Evolutionary conservation across 768 basidiomycete genomes (phyloP), one percentile per base, ranked within the genome.

Genomic region (Boletus bicolor): DNA sequence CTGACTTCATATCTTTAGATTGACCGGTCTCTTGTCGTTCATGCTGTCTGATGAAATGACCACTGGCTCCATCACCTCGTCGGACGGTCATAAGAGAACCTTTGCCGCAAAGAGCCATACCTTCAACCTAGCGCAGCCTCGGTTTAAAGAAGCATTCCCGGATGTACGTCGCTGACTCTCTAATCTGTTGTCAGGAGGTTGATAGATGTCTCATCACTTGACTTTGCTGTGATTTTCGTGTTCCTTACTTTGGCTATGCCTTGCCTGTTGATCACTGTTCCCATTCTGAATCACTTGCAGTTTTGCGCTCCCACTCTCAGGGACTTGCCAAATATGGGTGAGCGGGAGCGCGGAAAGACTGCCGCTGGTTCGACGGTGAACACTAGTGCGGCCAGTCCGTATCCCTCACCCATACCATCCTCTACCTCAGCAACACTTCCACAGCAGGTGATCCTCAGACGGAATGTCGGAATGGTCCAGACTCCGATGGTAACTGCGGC

Each of bases 11-110:
- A 46, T 57, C 32, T 45, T 56, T 63, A 96, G 93, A 73, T 79
- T 96, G 63, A 98, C 94, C 7, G 97, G 97, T 19, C 79, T 98
- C 19, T 75, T 96, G 46, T 93, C 90, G 5, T 97, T 97, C 76
- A 96, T 96, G 94, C 78, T 95, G 47, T 86, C 90, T 1, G 92
- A 97, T 62, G 94, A 97, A 73, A 93, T 98, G 82, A 98, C 97
- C 0, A 97, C 96, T 0, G 96, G 96, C 10, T 92, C 91, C 1
- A 84, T 95, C 32, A 90, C 83, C 7, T 87, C 91, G 1, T 82
- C 85, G 14, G 87, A 89, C 41, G 75, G 79, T 6, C 89, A 98
- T 65, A 96, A 93, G 73, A 82, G 82, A 37, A 69, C 75, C 0
- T 86, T 93, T 57, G 94, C 96, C 0, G 73, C 76, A 6, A 80